Conservation (phyloP, 805 yeast genomes). For the Saccharomycopsis sp. region DNA sequence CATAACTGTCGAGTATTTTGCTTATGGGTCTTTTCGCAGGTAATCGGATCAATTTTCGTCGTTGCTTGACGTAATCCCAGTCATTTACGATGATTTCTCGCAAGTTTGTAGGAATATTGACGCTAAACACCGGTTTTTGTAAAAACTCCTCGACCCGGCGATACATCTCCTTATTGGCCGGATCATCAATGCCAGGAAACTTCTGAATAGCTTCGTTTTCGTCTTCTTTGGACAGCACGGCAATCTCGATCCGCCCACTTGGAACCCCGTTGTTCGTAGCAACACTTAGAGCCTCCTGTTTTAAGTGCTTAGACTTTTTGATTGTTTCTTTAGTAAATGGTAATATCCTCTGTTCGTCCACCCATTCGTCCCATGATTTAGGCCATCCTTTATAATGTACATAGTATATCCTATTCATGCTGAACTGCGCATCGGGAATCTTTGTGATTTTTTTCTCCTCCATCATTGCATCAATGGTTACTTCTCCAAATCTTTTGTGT, state of each 20-base stretch:
- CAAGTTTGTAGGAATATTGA: constrained; percentile 57
- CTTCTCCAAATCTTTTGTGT: constrained; percentile 23
- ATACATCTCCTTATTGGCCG: background rate
- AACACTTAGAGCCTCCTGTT: constrained; percentile 36
- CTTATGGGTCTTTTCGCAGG: constrained; percentile 54
- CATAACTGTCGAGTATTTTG: constrained; percentile 46
- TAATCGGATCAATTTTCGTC: constrained; percentile 56
- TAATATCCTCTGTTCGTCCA: constrained; percentile 57
- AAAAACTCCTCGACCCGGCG: constrained; percentile 26
- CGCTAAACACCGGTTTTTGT: constrained; percentile 35
- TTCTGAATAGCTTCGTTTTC: constrained; percentile 1
- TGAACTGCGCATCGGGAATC: background rate
- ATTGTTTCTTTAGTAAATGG: constrained; percentile 65
- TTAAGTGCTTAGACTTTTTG: constrained; percentile 53
- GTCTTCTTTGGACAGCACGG: constrained; percentile 5
- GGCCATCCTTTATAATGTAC: constrained; percentile 97
- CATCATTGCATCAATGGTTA: background rate
- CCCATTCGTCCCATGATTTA: constrained; percentile 96
- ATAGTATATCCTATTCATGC: constrained; percentile 39
- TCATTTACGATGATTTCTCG: constrained; percentile 76
- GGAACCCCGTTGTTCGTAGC: constrained; percentile 11
- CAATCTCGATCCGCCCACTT: constrained; percentile 13
- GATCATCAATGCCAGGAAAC: constrained; percentile 3
- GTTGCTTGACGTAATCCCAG: constrained; percentile 86
- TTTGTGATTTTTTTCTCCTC: constrained; percentile 4